Evolutionary conservation across 495 filamentous ascomycete genomes (phyloP).

Genomic region (Collariella sp.): DNA sequence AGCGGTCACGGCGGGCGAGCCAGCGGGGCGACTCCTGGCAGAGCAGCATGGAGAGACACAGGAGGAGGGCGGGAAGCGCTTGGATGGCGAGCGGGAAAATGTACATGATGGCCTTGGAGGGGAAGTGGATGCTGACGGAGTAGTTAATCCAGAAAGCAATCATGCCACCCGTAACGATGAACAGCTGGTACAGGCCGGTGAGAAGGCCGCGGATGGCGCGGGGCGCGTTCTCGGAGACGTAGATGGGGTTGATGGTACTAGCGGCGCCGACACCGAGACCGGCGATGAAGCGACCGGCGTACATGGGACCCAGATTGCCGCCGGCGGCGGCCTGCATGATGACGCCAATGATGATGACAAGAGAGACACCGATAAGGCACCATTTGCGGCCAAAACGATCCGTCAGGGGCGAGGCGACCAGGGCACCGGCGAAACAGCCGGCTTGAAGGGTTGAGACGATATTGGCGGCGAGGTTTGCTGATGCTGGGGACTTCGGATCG

Average conservation of each 20-base stretch:
- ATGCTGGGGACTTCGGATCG: constrained; percentile 17
- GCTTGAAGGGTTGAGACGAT: constrained; percentile 51
- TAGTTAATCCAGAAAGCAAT: constrained; percentile 53
- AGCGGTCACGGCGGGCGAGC: constrained; percentile 58
- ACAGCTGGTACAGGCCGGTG: constrained; percentile 51
- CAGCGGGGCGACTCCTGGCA: constrained; percentile 64
- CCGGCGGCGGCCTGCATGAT: constrained; percentile 46
- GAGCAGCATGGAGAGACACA: constrained; percentile 47
- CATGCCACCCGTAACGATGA: constrained; percentile 51
- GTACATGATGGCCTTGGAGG: constrained; percentile 38
- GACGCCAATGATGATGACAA: constrained; percentile 47
- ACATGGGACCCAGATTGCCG: constrained; percentile 47
- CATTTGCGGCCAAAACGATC: constrained; percentile 43
- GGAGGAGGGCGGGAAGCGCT: constrained; percentile 50
- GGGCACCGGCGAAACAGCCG: constrained; percentile 43
- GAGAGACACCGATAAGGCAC: constrained; percentile 48
- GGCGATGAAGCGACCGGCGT: constrained; percentile 53
- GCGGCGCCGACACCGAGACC: constrained; percentile 54
- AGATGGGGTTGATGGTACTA: constrained; percentile 52
- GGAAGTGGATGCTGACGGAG: constrained; percentile 38
- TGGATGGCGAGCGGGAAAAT: constrained; percentile 63
- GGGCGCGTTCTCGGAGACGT: constrained; percentile 47
- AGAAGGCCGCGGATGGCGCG: constrained; percentile 48
- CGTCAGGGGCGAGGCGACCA: constrained; percentile 29
- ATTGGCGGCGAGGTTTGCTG: constrained; percentile 34